Conservation (phyloP, 2,329 filamentous ascomycete species). For the Diaporthe australafricana region DNA sequence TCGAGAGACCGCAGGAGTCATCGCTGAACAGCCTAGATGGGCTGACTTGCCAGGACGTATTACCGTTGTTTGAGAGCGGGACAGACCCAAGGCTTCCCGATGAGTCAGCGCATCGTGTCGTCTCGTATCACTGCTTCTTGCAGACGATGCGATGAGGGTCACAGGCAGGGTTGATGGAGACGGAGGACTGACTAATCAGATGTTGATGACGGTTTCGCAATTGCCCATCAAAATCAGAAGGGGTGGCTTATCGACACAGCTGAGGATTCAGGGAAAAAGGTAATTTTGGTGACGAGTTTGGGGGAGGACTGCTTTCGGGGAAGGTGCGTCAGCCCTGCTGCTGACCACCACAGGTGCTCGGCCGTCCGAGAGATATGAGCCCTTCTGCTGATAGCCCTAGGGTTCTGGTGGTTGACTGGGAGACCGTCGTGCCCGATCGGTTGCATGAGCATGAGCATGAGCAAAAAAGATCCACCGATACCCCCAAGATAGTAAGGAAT, state of each 20-base stretch:
- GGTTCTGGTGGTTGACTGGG: slow-evolving; percentile 16
- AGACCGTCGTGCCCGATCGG: slow-evolving; percentile 7
- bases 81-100: background rate
- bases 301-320: slow-evolving; percentile 6
- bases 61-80: slow-evolving; percentile 6
- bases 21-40: slow-evolving; percentile 41
- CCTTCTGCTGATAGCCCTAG: slow-evolving; percentile 26
- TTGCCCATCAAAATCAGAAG: background rate
- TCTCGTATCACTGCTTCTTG: background rate
- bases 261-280: slow-evolving; percentile 7
- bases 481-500: slow-evolving; percentile 25
- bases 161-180: background rate
- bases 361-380: slow-evolving; percentile 11
- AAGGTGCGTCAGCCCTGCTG: slow-evolving; percentile 31
- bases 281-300: background rate
- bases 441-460: background rate
- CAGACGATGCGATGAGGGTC: background rate
- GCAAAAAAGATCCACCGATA: background rate
- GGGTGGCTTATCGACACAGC: slow-evolving; percentile 22
- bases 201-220: background rate
- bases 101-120: background rate
- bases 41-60: background rate
- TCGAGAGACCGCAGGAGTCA: slow-evolving; percentile 53
- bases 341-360: slow-evolving; percentile 31
- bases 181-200: background rate